Evolutionary conservation across 2,329 filamentous ascomycete genomes (phyloP), one percentile per base, ranked within the genome.

Genomic region (Capronia epimyces): DNA sequence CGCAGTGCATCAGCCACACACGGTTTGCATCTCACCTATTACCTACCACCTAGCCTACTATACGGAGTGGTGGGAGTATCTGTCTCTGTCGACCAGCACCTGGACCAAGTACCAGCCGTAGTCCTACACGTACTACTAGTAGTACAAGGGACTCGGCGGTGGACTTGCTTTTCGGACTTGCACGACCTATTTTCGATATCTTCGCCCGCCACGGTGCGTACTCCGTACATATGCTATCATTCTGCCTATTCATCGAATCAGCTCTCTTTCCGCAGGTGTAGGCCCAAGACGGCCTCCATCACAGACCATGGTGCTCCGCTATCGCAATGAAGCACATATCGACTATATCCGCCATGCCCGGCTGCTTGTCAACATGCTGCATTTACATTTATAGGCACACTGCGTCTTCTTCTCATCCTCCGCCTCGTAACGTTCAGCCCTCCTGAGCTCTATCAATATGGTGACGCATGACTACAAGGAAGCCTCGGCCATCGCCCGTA

Each of bases 401-500:
- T 37, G 15, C 25, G 12, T 20, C 12, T 37, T 7, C 43, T 6
- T 36, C 43, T 37, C 27, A 13, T 20, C n/a, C 27, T 21, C 16
- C 13, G 6, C 12, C 37, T 46, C 29, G 22, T 49, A 40, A 24
- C 40, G 29, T 29, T 44, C 16, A 21, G n/a, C 8, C 29, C 40
- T 8, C 7, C 27, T 45, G 39, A 55, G 22, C 27, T 13, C 13
- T 10, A 37, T 21, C 6, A 37, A 18, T 12, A 57, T 57, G 55
- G 49, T 49, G 34, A 50, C 47, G 24, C 7, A 41, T 32, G 53
- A 58, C 49, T 69, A 70, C 48, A 65, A 67, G 47, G 64, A 70
- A 52, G 63, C 68, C 32, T 66, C 69, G 13, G 64, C 58, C 10
- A 65, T 68, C 46, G 68, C 68, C 40, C 64, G 61, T 37, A 66